Evolutionary conservation across 495 filamentous ascomycete genomes (phyloP).

Genomic region (Aspergillus sparsus): DNA sequence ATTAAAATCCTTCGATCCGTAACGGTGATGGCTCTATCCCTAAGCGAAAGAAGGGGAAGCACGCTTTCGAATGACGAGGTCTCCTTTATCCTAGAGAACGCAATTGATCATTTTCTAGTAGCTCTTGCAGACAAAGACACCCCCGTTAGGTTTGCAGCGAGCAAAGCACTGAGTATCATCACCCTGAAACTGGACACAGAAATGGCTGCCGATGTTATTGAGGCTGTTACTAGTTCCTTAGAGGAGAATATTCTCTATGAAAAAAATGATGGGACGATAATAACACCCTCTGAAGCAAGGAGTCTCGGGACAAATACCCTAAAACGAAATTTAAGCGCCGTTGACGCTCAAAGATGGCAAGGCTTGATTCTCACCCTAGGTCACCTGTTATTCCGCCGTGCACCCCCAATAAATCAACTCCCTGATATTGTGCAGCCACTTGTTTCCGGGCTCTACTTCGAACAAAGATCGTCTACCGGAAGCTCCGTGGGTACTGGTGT

Average conservation of each 20-base stretch:
- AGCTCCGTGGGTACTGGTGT: constrained; percentile 86
- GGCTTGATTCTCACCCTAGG: constrained; percentile 84
- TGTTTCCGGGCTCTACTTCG: constrained; percentile 75
- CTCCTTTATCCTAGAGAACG: constrained; percentile 51
- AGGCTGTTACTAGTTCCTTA: constrained; percentile 74
- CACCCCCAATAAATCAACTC: constrained; percentile 66
- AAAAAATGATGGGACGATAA: constrained; percentile 41
- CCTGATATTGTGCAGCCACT: constrained; percentile 69
- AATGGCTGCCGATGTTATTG: constrained; percentile 82
- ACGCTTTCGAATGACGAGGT: constrained; percentile 41
- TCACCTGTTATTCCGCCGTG: constrained; percentile 77
- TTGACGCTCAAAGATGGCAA: constrained; percentile 86
- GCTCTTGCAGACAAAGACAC: constrained; percentile 81
- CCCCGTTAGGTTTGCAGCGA: constrained; percentile 82
- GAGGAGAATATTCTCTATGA: constrained; percentile 75
- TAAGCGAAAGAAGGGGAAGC: constrained; percentile 42
- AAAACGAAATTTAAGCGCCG: constrained; percentile 65
- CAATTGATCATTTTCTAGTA: constrained; percentile 72
- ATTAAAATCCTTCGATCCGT: constrained; percentile 82
- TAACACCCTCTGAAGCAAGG: constrained; percentile 39
- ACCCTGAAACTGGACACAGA: constrained; percentile 72
- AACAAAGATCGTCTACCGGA: constrained; percentile 79
- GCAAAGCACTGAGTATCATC: constrained; percentile 88
- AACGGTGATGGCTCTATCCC: constrained; percentile 59
- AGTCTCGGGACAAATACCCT: constrained; percentile 34